Evolutionary conservation across 1,139 yeast genomes (phyloP).

Genomic region (Pneumocystis sp.): DNA sequence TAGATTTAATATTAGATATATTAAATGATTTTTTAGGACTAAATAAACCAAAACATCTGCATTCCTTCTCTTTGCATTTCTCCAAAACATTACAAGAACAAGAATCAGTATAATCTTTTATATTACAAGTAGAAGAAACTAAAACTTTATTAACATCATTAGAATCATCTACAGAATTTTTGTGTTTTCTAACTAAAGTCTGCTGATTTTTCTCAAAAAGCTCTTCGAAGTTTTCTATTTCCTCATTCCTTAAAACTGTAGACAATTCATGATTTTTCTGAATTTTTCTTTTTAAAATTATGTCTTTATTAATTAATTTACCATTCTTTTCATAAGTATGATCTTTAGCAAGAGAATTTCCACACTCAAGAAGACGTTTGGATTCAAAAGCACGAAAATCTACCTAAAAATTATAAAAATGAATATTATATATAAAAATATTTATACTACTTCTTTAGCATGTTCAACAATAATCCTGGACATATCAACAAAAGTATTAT

Average conservation of each 20-base stretch:
- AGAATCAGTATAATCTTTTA: neutral
- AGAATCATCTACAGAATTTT: neutral
- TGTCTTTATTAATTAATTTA: neutral
- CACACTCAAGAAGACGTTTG: neutral
- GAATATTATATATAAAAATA: neutral
- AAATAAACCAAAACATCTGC: slow-evolving; percentile 14
- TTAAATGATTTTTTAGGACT: neutral
- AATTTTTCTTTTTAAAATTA: slow-evolving; percentile 17
- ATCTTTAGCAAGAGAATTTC: neutral
- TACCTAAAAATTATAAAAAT: slow-evolving; percentile 1
- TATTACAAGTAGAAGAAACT: neutral
- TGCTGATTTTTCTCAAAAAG: neutral
- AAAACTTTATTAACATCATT: neutral
- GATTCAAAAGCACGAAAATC: neutral
- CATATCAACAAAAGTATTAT: slow-evolving; percentile 71
- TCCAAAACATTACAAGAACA: neutral
- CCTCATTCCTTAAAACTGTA: slow-evolving; percentile 24
- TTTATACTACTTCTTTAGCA: slow-evolving; percentile 43
- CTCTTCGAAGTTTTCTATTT: neutral
- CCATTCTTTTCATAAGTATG: neutral
- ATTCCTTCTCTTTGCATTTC: slow-evolving; percentile 14
- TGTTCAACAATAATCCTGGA: slow-evolving; percentile 60
- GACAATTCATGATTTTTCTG: slow-evolving; percentile 40
- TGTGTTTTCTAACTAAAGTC: neutral
- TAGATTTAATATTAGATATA: neutral